Percentiles rank a stretch among this genome's conserved stretches.
Evolutionary conservation across 306 rosid species (phyloP).

Genomic region (Vachellia collinsii): DNA sequence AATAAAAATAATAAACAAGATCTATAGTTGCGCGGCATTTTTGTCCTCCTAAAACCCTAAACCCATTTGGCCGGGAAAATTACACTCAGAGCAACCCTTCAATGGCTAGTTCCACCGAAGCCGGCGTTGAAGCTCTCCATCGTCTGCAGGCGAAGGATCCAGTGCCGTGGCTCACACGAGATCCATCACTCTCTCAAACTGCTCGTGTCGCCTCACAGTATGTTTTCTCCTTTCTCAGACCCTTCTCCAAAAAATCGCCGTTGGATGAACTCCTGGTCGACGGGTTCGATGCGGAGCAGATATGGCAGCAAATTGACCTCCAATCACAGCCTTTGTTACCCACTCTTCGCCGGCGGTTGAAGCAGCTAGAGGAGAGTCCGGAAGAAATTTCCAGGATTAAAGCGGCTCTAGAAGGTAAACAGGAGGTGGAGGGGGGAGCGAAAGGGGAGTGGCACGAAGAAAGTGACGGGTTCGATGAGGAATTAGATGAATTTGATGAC

Average conservation of each 20-base stretch:
- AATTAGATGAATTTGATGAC: constrained; percentile 50
- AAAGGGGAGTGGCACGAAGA: constrained; percentile 31
- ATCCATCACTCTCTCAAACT: constrained; percentile 47
- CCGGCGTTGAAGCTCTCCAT: constrained; percentile 59
- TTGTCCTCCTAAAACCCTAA: constrained; percentile 61
- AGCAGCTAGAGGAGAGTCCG: constrained; percentile 59
- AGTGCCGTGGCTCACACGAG: constrained; percentile 61
- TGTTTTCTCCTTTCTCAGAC: constrained; percentile 68
- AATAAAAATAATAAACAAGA: no score
- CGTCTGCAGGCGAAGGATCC: constrained; percentile 61
- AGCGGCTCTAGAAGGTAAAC: constrained; percentile 35
- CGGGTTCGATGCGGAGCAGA: constrained; percentile 91
- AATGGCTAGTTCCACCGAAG: constrained; percentile 46
- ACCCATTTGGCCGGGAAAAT: constrained; percentile 14
- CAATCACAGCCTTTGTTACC: constrained; percentile 80
- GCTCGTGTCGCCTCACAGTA: constrained; percentile 77
- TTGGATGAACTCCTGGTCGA: constrained; percentile 74
- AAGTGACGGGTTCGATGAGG: constrained; percentile 57
- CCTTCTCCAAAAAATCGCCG: constrained; percentile 68
- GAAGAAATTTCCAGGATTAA: constrained; percentile 51
- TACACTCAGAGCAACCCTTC: not conserved
- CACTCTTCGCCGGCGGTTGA: constrained; percentile 68
- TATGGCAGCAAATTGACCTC: constrained; percentile 96
- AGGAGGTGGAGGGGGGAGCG: constrained; percentile 33
- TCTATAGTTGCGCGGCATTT: not conserved